These are phyloP conservation scores for Colletotrichum endophyticum DNA, from an alignment of 2,329 filamentous ascomycete genomes.

Conservation along the genomic window DNA sequence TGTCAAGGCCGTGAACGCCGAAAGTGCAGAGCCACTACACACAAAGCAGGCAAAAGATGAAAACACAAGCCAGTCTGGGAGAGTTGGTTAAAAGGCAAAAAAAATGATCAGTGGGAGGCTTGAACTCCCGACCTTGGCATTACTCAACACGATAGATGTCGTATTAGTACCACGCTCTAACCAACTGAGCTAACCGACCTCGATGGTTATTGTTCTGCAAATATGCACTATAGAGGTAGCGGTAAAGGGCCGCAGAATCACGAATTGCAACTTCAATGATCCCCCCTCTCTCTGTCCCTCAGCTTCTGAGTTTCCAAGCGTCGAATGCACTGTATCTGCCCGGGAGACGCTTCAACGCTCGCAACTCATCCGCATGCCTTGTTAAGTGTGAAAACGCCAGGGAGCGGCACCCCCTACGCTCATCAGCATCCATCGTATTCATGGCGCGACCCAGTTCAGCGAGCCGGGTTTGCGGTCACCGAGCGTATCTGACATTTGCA, in stretches of 20 bases:
- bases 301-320: background rate
- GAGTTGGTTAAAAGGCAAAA: background rate
- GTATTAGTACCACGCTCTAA: constrained; percentile 23
- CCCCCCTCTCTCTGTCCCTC: background rate
- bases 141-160: background rate
- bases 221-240: too few species aligned
- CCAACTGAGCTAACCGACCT: constrained; percentile 22
- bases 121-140: constrained; percentile 22
- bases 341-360: background rate
- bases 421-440: background rate
- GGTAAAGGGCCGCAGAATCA: rapidly evolving
- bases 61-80: background rate
- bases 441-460: too few species aligned
- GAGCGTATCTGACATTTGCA: too few species aligned
- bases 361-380: background rate
- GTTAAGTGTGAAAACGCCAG: background rate
- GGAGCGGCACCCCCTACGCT: too few species aligned
- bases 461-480: too few species aligned
- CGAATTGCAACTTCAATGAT: too few species aligned
- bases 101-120: constrained; percentile 21
- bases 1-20: background rate
- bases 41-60: background rate
- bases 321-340: background rate
- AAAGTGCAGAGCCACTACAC: background rate
- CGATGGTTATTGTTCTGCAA: rapidly evolving